Base-by-base conservation (phyloP, 2,329 filamentous ascomycete genomes). In the Bertia moriformis region DNA sequence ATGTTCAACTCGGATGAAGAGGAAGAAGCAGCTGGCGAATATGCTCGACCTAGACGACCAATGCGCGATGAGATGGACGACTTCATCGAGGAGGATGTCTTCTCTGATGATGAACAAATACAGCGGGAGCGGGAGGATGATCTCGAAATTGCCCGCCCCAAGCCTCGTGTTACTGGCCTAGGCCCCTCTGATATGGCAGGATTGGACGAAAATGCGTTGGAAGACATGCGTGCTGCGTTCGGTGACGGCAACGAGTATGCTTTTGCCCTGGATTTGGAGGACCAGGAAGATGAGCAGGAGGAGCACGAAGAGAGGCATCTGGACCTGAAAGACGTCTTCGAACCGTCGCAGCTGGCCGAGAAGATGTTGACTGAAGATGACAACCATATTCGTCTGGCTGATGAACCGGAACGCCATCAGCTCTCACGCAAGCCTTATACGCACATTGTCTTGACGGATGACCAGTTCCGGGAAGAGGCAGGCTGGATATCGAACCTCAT, bases 271-370 rank as follows among this genome's bases (percentile, higher is more conserved):
- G 83, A 89, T 39, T 69, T 89, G 51, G 88, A 96, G 57, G 83
- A 91, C 36, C 80, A 87, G 38, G 82, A 88, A 46, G 84, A 93
- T 46, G 78, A 84, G 37, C 77, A 82, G 41, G 70, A 83, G 46
- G 73, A 78, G 43, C 83, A 85, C 44, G 84, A 93, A 47, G 83
- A 88, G 50, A 79, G 15, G 32, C 10, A 80, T 35, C 75, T 96
- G 32, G 86, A 95, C 58, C 73, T 98, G 45, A 95, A 96, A 62
- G 89, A 98, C 55, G 89, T 98, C 38, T 98, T 98, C 51, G 91
- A 98, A 59, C 91, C 91, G 1, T 93, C 88, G 2, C 87, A 98
- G 56, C 72, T 98, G 29, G 79, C 82, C 41, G 91, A 98, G 61
- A 89, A 86, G 61, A 82, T 96, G 57, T 73, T 98, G 49, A 98